A percentile compares a stretch with the other conserved stretches of the same genome.
phyloP scores from a whole-genome alignment of 805 yeast species.

The Candida taoyuanica region DNA sequence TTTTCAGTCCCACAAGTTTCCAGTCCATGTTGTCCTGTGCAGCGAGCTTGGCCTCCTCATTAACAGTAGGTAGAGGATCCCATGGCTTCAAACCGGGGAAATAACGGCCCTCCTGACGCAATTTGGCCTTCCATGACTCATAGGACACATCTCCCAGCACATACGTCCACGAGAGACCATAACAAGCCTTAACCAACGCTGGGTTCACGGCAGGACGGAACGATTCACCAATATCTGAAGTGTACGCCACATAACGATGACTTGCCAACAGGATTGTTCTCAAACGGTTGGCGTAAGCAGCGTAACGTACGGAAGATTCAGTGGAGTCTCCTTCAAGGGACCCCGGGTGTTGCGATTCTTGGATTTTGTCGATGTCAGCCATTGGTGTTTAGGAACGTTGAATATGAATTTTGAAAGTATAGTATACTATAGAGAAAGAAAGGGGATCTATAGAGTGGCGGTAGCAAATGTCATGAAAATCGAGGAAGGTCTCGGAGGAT shows the following conservation, averaged over 20 bases:
- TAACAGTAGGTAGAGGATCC: slow-evolving; percentile 44
- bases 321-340: slow-evolving; percentile 33
- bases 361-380: slow-evolving; percentile 9
- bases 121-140: slow-evolving; percentile 66
- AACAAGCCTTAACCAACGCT: slow-evolving; percentile 54
- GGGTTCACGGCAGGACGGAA: slow-evolving; percentile 82
- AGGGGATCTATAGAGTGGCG: too few species aligned
- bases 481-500: too few species aligned
- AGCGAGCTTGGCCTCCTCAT: slow-evolving; percentile 32
- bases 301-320: slow-evolving; percentile 58
- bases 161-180: slow-evolving; percentile 74
- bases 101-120: slow-evolving; percentile 62
- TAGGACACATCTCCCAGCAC: slow-evolving; percentile 70
- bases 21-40: slow-evolving; percentile 51
- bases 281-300: slow-evolving; percentile 75
- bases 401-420: too few species aligned
- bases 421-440: too few species aligned
- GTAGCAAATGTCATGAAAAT: too few species aligned
- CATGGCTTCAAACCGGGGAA: slow-evolving; percentile 63
- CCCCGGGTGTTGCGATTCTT: slow-evolving; percentile 17
- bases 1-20: slow-evolving; percentile 57
- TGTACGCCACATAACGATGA: slow-evolving; percentile 80
- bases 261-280: slow-evolving; percentile 68
- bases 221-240: slow-evolving; percentile 83
- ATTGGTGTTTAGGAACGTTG: too few species aligned